Evolutionary conservation across 1,139 yeast species (phyloP).

Genomic region (Arxiozyma slooffiae): DNA sequence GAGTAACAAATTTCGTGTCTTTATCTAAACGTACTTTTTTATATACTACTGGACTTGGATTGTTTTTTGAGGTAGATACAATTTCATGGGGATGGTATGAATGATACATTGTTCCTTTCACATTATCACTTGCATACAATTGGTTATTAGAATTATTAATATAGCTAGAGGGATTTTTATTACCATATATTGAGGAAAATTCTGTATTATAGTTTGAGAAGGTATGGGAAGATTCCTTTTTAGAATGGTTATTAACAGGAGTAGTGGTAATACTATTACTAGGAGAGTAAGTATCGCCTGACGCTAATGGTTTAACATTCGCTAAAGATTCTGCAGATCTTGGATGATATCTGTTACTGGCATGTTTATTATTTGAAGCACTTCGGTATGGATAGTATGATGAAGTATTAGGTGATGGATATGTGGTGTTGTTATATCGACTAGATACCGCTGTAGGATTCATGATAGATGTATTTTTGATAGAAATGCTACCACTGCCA

Average conservation of each 20-base stretch:
- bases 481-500: not conserved
- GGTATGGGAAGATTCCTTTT: not conserved
- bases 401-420: not conserved
- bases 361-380: slow-evolving; percentile 4
- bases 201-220: not conserved
- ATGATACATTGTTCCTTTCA: not conserved
- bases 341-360: slow-evolving; percentile 13
- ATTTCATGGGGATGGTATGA: not conserved
- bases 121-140: slow-evolving; percentile 6
- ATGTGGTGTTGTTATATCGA: slow-evolving; percentile 16
- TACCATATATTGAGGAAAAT: not conserved
- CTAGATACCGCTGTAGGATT: slow-evolving; percentile 8
- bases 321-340: slow-evolving; percentile 11
- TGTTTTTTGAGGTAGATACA: not conserved
- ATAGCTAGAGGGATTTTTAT: slow-evolving; percentile 10
- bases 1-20: not conserved
- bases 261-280: not conserved
- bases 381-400: not conserved
- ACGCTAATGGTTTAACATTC: not conserved
- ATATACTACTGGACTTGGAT: not conserved
- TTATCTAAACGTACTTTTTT: not conserved
- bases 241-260: not conserved
- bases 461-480: not conserved
- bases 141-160: slow-evolving; percentile 18
- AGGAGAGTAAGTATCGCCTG: slow-evolving; percentile 1